These are phyloP conservation scores for Fusarium sp. DNA, from an alignment of 2,329 filamentous ascomycete species.

Conservation along the genomic window DNA sequence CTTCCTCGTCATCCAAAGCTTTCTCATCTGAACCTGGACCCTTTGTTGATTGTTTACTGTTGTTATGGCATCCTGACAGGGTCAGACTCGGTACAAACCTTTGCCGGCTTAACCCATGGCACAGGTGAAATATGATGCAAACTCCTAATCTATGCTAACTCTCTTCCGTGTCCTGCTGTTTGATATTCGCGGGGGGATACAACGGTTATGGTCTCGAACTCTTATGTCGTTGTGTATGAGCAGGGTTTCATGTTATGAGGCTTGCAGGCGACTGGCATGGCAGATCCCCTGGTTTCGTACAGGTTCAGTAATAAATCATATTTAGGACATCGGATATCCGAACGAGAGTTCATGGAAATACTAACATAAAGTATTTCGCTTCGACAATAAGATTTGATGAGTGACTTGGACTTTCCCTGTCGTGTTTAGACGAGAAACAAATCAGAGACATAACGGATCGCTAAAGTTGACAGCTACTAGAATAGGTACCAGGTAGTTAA, in stretches of 20 bases:
- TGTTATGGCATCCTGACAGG: background rate
- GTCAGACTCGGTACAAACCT: slow-evolving; percentile 1
- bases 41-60: background rate
- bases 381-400: background rate
- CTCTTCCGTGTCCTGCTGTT: background rate
- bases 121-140: background rate
- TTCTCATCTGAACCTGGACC: background rate
- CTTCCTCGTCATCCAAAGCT: background rate
- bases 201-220: background rate
- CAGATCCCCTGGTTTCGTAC: slow-evolving; percentile 60
- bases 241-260: slow-evolving; percentile 4
- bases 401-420: background rate
- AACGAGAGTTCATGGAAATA: background rate
- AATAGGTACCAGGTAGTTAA: background rate
- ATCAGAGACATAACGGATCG: background rate
- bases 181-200: background rate
- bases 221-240: slow-evolving; percentile 4
- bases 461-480: background rate
- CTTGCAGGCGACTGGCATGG: background rate
- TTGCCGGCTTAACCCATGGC: slow-evolving; percentile 2
- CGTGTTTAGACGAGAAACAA: background rate
- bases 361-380: background rate
- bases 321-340: background rate
- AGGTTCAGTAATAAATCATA: background rate
- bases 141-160: background rate